phyloP scores from a whole-genome alignment of 176 grass and related monocot species.

The Pontederia paniculata region DNA sequence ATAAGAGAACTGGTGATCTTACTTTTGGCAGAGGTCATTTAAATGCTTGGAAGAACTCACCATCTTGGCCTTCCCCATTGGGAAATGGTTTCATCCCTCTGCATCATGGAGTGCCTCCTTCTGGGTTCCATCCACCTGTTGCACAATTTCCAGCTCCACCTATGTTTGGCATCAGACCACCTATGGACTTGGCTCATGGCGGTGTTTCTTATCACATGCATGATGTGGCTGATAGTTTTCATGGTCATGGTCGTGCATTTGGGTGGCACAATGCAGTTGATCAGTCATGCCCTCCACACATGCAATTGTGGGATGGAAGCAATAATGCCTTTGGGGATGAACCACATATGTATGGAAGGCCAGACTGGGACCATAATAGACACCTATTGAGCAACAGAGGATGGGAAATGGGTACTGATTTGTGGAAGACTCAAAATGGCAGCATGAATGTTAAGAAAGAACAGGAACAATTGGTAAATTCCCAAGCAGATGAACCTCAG shows the following conservation, averaged over 20 bases:
- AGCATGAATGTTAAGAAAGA: conserved; percentile 41
- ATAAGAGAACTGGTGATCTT: conserved; percentile 23
- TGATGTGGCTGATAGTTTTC: conserved; percentile 47
- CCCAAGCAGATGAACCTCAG: conserved; percentile 25
- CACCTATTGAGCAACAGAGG: conserved; percentile 33
- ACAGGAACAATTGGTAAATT: conserved; percentile 21
- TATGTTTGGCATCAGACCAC: conserved; percentile 21
- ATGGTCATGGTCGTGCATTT: conserved; percentile 52
- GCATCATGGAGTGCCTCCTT: conserved; percentile 20
- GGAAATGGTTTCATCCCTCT: conserved; percentile 33
- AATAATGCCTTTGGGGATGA: conserved; percentile 45
- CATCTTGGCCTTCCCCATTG: conserved; percentile 22
- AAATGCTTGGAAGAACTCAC: conserved; percentile 24
- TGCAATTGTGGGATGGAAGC: conserved; percentile 62
- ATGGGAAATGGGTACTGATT: conserved; percentile 42
- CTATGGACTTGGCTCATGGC: conserved; percentile 20
- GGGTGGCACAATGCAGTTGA: conserved; percentile 76
- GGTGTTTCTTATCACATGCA: conserved; percentile 23
- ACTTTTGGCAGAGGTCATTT: conserved; percentile 26
- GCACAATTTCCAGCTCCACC: conserved; percentile 22
- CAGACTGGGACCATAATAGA: conserved; percentile 75
- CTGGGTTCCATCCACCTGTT: conserved; percentile 31
- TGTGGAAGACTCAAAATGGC: conserved; percentile 46
- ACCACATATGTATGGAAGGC: conserved; percentile 47
- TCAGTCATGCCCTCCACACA: conserved; percentile 56